Conservation (phyloP, 768 basidiomycete genomes). For the Strobilomyces echinocephalus region DNA sequence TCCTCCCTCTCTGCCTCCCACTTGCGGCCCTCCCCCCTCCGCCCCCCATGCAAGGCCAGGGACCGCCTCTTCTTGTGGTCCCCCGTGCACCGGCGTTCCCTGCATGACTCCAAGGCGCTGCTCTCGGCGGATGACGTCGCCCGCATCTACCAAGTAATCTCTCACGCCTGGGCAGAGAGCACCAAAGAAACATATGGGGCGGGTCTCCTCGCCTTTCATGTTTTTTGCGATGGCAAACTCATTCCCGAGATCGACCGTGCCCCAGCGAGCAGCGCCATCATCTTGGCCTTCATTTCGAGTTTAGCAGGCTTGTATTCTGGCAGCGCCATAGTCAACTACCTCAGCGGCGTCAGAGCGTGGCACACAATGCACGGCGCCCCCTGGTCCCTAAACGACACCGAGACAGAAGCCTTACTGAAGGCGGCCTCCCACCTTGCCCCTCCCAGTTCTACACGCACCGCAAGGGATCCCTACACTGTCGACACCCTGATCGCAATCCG, state of each 20-base stretch:
- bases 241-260: background rate
- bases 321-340: conserved; percentile 11
- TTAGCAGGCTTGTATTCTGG: too few species aligned
- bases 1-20: too few species aligned
- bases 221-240: background rate
- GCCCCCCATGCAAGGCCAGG: background rate
- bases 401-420: conserved; percentile 13
- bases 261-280: background rate
- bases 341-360: conserved; percentile 20
- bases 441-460: background rate
- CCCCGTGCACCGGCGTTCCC: background rate
- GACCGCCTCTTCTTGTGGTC: background rate
- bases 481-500: conserved; percentile 1
- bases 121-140: background rate
- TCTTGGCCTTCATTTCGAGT: background rate
- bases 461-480: conserved; percentile 13
- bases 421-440: conserved; percentile 12
- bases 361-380: conserved; percentile 20
- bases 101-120: background rate
- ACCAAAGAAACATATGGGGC: background rate
- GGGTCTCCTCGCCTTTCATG: background rate
- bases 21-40: too few species aligned
- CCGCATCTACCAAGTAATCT: background rate
- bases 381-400: conserved; percentile 12
- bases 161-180: background rate